Base-by-base conservation (phyloP, 805 yeast genomes). In the Wickerhamomyces chaumierensis region DNA sequence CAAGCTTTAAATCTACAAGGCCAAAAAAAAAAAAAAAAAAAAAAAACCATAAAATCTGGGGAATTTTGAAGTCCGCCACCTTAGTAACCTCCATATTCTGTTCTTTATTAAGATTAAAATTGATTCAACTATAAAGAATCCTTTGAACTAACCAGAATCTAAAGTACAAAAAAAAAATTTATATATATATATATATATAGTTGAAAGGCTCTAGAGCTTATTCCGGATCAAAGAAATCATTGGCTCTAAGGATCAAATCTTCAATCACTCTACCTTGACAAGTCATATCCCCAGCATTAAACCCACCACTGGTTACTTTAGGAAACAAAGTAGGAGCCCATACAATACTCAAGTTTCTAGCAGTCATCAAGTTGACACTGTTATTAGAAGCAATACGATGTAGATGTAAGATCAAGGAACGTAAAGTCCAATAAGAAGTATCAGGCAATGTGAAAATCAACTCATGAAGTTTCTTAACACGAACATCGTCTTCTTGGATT, bases 271-370 rank as follows among this genome's bases (percentile, higher is more conserved):
- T 71, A 34, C 84, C 80, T 58, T 83, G 85, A 47, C 71, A 75
- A 39, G 80, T 79, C 64, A 83, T 74, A 51, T 78, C 95, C 45
- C 78, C 83, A 3, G 76, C 73, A 42, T 76, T 79, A 18, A 73
- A 71, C 41, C 73, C 75, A 48, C 75, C 82, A 25, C 29, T 25
- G 5, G 29, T 25, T 4, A 16, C 33, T 36, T 78, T 75, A 16
- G 79, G 72, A 56, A 92, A 69, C 38, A 92, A 61, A 2, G 84
- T 83, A 16, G 95, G 95, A 0, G 96, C 96, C 98, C 98, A 92
- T 31, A 90, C 87, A 31, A 85, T 84, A 35, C 94, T 84, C 49
- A 92, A 59, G 42, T 82, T 80, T 52, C 80, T 79, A 41, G 78
- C 68, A 35, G 77, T 77, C 98, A 92, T 92, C 55, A 92, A 71